Percentiles rank a stretch among this genome's conserved stretches.
phyloP scores from a whole-genome alignment of 2,329 filamentous ascomycete species.

The Sarocladiaceae sp. region DNA sequence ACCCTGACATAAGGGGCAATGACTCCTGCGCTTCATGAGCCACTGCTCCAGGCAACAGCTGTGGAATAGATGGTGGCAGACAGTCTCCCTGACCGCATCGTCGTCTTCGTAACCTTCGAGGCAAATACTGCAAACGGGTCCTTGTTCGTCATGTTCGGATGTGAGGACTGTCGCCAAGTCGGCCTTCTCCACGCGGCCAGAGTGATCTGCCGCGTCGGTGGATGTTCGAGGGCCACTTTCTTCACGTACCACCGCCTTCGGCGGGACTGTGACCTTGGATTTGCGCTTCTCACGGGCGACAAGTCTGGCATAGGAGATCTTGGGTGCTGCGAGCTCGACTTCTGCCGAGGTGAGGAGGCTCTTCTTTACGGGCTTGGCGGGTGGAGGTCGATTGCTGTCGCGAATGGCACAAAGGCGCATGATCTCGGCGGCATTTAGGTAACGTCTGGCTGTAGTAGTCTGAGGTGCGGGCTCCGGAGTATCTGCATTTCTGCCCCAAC shows the following conservation, averaged over 20 bases:
- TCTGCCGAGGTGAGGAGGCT: background rate
- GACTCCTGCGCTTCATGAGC: conserved; percentile 7
- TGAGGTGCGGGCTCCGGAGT: background rate
- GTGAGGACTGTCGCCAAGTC: background rate
- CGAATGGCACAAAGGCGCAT: conserved; percentile 8
- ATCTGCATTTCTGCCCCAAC: background rate
- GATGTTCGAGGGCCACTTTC: background rate
- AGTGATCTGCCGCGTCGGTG: background rate
- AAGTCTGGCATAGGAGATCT: background rate
- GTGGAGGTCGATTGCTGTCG: background rate
- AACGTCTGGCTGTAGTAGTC: background rate
- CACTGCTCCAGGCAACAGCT: conserved; percentile 6
- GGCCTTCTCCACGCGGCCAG: background rate
- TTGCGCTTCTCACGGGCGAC: background rate
- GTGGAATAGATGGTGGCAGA: conserved; percentile 9
- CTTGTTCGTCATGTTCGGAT: background rate
- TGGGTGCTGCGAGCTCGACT: background rate
- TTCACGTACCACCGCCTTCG: background rate
- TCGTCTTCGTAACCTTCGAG: conserved; percentile 6
- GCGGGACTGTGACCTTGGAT: background rate
- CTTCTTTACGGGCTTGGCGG: background rate
- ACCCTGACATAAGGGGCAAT: conserved; percentile 6
- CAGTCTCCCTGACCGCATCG: background rate
- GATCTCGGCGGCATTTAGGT: conserved; percentile 6
- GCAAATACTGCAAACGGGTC: background rate